Base-by-base conservation (phyloP, 2,329 filamentous ascomycete genomes). In the Dichotomopilus funicola region DNA sequence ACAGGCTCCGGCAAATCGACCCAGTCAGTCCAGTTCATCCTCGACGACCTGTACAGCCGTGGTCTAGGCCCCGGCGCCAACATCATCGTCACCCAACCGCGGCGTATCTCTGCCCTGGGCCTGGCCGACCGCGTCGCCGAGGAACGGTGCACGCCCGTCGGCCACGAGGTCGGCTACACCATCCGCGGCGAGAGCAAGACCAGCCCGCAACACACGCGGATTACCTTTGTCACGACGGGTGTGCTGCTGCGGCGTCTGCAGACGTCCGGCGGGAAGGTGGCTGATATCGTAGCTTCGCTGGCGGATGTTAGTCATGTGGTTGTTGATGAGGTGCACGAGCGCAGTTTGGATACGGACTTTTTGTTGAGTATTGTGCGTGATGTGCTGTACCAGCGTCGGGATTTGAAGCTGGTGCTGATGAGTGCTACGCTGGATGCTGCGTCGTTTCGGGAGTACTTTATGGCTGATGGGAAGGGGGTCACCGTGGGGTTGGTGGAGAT, bases 1-100 rank as follows among this genome's bases (percentile, higher is more conserved):
- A 99, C 94, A 4, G 94, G 94, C 52, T 96, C 90, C 13, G 94
- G 94, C 67, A 99, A 99, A 72, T 96, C 89, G 49, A 97, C 94
- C 0, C 94, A 99, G 70, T 94, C 90, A 2, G 90, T 97, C 37
- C 94, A 99, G 69, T 99, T 97, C 70, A 80, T 99, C 44, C 78
- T 99, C 1, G 94, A 99, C 65, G 89, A 97, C 64, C 75, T 97
- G 60, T 95, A 96, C 64, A 78, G 81, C 59, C 79, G 81, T 46
- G 82, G 86, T 6, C 77, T 95, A 7, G 94, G 92, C 2, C 81
- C 81, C 10, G 82, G 82, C 10, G 88, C 86, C 36, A 96, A 95
- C 66, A 95, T 99, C 60, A 84, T 99, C 58, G 96, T 95, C 65
- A 99, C 94, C 0, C 94, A 99, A 65, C 94, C 94, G 27, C 85